These are phyloP conservation scores for Citrullus mucosospermus DNA, from an alignment of 306 rosid genomes.

Conservation along the genomic window DNA sequence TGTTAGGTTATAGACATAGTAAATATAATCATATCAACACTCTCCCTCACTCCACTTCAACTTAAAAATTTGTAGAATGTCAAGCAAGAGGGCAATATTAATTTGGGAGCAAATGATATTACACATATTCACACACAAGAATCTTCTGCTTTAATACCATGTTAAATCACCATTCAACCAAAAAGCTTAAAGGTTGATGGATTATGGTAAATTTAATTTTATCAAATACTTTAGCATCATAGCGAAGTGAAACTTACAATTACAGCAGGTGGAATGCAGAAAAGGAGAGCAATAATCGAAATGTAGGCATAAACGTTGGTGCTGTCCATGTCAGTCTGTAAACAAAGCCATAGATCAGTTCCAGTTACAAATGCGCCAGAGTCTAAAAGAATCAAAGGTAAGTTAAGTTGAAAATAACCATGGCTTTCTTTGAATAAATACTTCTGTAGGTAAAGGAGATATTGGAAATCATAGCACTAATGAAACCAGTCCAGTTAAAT, in stretches of 20 bases:
- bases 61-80: too few species aligned
- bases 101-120: too few species aligned
- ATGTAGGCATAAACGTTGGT: slow-evolving; percentile 89
- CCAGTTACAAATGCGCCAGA: not conserved
- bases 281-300: slow-evolving; percentile 77
- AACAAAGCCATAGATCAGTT: slow-evolving; percentile 8
- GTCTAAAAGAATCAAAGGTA: not conserved
- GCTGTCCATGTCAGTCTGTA: slow-evolving; percentile 94
- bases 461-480: slow-evolving; percentile 53
- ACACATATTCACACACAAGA: too few species aligned
- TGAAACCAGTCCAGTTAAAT: slow-evolving; percentile 45
- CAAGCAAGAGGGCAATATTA: too few species aligned
- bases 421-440: slow-evolving; percentile 84
- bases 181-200: too few species aligned
- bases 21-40: too few species aligned
- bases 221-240: too few species aligned
- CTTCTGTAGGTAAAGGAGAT: slow-evolving; percentile 51
- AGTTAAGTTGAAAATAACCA: slow-evolving; percentile 37
- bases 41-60: too few species aligned
- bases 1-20: too few species aligned
- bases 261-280: slow-evolving; percentile 85
- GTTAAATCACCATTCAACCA: too few species aligned
- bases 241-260: slow-evolving; percentile 46
- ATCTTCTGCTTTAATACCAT: too few species aligned
- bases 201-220: too few species aligned